These are phyloP conservation scores for Discostella stelligeroides DNA, from an alignment of 108 stramenopile genomes.

Conservation along the genomic window DNA sequence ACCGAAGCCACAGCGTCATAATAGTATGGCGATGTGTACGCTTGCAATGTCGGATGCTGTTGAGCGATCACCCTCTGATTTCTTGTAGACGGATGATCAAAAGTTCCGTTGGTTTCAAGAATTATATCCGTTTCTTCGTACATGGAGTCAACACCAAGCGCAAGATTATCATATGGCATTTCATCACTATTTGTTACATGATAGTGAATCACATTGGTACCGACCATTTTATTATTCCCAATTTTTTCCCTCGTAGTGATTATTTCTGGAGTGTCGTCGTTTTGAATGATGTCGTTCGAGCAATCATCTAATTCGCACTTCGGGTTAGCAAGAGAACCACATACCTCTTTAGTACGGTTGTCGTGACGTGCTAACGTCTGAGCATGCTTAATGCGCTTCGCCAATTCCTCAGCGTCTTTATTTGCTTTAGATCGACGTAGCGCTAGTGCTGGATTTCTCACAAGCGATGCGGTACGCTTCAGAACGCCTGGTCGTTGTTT, in stretches of 20 bases:
- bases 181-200: background rate
- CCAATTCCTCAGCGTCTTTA: conserved; percentile 1
- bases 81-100: no score
- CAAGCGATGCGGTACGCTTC: conserved; percentile 27
- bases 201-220: background rate
- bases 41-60: no score
- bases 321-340: background rate
- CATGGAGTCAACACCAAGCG: background rate
- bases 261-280: background rate
- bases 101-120: background rate
- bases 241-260: background rate
- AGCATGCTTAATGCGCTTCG: conserved; percentile 6
- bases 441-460: conserved; percentile 17
- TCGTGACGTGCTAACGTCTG: conserved; percentile 1
- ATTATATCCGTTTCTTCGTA: background rate
- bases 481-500: conserved; percentile 6
- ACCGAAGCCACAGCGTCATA: background rate
- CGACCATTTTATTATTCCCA: background rate
- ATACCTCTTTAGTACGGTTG: conserved; percentile 11
- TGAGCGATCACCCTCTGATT: no score
- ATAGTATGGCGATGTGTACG: background rate
- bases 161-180: background rate
- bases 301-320: no score
- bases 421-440: conserved; percentile 4
- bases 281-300: background rate